Conservation (phyloP, 2,329 filamentous ascomycete species). For the Colletotrichum paranaense region DNA sequence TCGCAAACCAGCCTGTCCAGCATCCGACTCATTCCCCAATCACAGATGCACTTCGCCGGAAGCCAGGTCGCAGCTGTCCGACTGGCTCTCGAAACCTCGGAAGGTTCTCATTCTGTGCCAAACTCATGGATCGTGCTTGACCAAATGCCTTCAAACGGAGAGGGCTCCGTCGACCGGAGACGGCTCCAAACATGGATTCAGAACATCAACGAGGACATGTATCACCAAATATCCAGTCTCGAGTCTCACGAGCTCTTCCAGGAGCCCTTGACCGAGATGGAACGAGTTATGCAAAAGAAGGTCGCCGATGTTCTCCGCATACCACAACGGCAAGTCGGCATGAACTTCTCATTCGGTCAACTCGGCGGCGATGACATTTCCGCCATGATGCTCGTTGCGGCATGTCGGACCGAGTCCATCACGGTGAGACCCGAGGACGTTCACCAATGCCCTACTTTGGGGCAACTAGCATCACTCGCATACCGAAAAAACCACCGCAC, state of each 20-base stretch:
- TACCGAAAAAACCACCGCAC: slow-evolving; percentile 44
- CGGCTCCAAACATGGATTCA: slow-evolving; percentile 65
- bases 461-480: slow-evolving; percentile 51
- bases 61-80: slow-evolving; percentile 54
- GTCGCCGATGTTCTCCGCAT: slow-evolving; percentile 52
- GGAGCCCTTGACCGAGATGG: slow-evolving; percentile 50
- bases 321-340: slow-evolving; percentile 51
- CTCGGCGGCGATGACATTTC: slow-evolving; percentile 54
- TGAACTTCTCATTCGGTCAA: slow-evolving; percentile 54
- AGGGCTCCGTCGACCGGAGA: slow-evolving; percentile 54
- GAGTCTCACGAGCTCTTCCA: slow-evolving; percentile 49
- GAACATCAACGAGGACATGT: slow-evolving; percentile 60
- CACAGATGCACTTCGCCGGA: slow-evolving; percentile 53
- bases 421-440: slow-evolving; percentile 50
- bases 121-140: slow-evolving; percentile 61
- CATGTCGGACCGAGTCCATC: slow-evolving; percentile 52
- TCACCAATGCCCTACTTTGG: slow-evolving; percentile 49
- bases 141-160: slow-evolving; percentile 55
- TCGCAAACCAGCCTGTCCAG: slow-evolving; percentile 40
- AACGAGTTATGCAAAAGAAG: slow-evolving; percentile 51
- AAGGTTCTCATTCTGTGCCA: slow-evolving; percentile 48
- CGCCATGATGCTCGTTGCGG: slow-evolving; percentile 51
- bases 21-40: slow-evolving; percentile 48
- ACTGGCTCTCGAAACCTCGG: slow-evolving; percentile 42
- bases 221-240: slow-evolving; percentile 58